A percentile compares a stretch with the other conserved stretches of the same genome.
Evolutionary conservation across 768 basidiomycete species (phyloP).

Genomic region (Trametes punicea): DNA sequence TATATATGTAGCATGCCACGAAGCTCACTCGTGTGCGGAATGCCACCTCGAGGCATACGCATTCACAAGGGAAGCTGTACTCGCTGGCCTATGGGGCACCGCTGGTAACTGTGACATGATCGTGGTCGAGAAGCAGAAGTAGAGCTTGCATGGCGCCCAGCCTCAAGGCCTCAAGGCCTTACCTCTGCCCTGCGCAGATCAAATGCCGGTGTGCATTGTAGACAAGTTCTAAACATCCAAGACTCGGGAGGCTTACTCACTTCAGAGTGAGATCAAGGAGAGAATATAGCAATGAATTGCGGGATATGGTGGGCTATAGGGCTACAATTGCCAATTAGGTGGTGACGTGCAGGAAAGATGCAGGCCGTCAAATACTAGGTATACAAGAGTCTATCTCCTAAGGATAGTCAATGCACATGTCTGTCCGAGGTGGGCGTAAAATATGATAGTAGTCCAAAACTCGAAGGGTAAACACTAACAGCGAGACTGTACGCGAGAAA

Average conservation of each 20-base stretch:
- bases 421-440: constrained; percentile 5
- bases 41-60: no score
- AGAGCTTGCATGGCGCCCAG: not conserved
- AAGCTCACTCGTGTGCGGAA: no score
- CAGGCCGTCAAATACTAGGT: not conserved
- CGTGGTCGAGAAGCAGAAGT: not conserved
- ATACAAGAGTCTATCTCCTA: constrained; percentile 2
- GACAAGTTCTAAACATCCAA: no score
- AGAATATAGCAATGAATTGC: constrained; percentile 1
- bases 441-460: not conserved
- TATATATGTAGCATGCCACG: no score
- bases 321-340: constrained; percentile 9
- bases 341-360: not conserved
- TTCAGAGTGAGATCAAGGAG: no score
- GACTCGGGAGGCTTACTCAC: no score
- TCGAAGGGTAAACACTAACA: constrained; percentile 4
- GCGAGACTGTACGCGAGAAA: not conserved
- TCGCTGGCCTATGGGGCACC: no score
- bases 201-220: no score
- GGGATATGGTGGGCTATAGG: not conserved
- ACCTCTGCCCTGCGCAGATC: no score
- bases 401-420: constrained; percentile 5
- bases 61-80: no score
- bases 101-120: not conserved
- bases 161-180: not conserved